Evolutionary conservation across 352 stramenopile genomes (phyloP).

Genomic region (Globisporangium carolinianum): DNA sequence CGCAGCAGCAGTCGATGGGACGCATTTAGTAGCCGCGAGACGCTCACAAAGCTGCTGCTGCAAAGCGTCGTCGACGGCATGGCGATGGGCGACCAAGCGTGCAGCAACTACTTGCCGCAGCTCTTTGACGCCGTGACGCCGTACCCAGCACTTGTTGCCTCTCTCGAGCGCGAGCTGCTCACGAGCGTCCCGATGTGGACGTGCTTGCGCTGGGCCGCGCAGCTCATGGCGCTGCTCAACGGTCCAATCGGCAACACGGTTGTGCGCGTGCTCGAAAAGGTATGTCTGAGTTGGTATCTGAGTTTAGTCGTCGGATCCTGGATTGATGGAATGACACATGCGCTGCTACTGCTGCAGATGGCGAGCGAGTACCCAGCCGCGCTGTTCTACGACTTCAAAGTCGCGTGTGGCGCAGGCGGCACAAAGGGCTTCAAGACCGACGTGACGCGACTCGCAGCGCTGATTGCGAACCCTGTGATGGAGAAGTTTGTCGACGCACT

Average conservation of each 20-base stretch:
- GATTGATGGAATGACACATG: background rate
- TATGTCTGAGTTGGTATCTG: constrained; percentile 12
- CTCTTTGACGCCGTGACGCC: constrained; percentile 54
- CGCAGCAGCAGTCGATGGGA: constrained; percentile 26
- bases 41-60: constrained; percentile 33
- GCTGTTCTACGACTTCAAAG: constrained; percentile 81
- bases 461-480: constrained; percentile 65
- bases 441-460: constrained; percentile 33
- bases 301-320: too few relatives aligned
- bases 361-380: constrained; percentile 61
- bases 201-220: constrained; percentile 67
- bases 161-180: constrained; percentile 40
- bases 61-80: constrained; percentile 69
- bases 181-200: constrained; percentile 67
- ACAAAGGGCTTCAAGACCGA: constrained; percentile 32
- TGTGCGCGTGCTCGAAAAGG: constrained; percentile 63
- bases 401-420: constrained; percentile 40
- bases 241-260: constrained; percentile 50
- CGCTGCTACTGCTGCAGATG: constrained; percentile 27
- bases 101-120: constrained; percentile 69
- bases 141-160: constrained; percentile 35
- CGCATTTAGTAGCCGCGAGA: constrained; percentile 29
- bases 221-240: constrained; percentile 68
- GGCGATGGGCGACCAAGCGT: constrained; percentile 48
- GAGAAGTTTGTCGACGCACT: constrained; percentile 79